Conservation (phyloP, 1,284 basidiomycete genomes). For the Ustilago curta region DNA sequence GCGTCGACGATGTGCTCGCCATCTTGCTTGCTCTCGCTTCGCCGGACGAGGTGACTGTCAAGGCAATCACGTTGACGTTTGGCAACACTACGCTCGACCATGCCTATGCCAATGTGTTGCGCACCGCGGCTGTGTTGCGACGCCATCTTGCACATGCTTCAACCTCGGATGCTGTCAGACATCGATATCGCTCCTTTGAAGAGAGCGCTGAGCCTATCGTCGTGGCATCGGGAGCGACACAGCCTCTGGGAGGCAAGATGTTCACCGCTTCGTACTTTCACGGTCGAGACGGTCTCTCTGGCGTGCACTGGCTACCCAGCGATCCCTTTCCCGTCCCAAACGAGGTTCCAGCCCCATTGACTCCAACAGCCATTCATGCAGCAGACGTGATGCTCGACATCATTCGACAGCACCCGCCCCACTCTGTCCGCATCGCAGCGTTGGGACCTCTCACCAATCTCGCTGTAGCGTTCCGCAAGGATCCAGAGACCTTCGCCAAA, state of each 20-base stretch:
- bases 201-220: conserved; percentile 37
- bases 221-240: conserved; percentile 46
- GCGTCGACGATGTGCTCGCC: conserved; percentile 90
- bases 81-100: conserved; percentile 71
- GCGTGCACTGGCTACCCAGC: conserved; percentile 51
- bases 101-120: conserved; percentile 73
- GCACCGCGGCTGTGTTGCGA: conserved; percentile 77
- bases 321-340: conserved; percentile 59
- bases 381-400: conserved; percentile 79
- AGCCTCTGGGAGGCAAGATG: conserved; percentile 80
- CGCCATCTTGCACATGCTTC: conserved; percentile 77
- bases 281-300: conserved; percentile 65
- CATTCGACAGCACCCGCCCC: conserved; percentile 75
- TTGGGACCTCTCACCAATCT: conserved; percentile 91
- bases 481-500: conserved; percentile 74
- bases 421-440: conserved; percentile 83
- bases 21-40: conserved; percentile 70
- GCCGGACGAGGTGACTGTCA: conserved; percentile 56
- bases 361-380: conserved; percentile 73
- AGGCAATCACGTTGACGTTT: conserved; percentile 77
- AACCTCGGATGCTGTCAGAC: conserved; percentile 43
- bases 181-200: conserved; percentile 67
- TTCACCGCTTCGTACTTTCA: conserved; percentile 84
- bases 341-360: conserved; percentile 34
- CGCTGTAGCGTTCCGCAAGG: conserved; percentile 76